Evolutionary conservation across 2,329 filamentous ascomycete genomes (phyloP).

Genomic region (Pseudocercospora cruenta): DNA sequence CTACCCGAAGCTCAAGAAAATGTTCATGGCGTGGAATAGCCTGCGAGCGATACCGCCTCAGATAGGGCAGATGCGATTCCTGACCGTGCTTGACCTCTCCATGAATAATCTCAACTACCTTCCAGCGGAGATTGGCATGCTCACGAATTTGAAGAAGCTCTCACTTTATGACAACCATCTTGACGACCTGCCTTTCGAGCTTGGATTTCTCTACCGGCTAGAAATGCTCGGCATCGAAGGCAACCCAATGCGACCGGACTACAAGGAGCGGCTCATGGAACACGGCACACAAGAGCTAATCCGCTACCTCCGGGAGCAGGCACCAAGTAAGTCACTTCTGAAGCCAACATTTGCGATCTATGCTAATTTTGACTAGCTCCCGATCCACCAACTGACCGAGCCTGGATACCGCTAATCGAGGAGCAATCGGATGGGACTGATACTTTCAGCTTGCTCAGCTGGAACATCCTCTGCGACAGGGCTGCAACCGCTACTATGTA

Average conservation of each 20-base stretch:
- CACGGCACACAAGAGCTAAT: constrained; percentile 86
- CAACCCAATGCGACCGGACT: constrained; percentile 73
- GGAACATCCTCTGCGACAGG: constrained; percentile 95
- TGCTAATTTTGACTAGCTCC: constrained; percentile 61
- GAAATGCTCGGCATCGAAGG: constrained; percentile 91
- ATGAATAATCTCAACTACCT: constrained; percentile 82
- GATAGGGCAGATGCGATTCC: constrained; percentile 79
- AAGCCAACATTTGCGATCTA: neutral
- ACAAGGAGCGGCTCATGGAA: constrained; percentile 83
- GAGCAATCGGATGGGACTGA: constrained; percentile 53
- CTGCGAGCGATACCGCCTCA: constrained; percentile 76
- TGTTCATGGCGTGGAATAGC: constrained; percentile 94
- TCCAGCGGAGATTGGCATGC: constrained; percentile 93
- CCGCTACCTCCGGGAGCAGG: constrained; percentile 78
- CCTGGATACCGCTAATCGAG: constrained; percentile 75
- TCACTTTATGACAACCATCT: constrained; percentile 91
- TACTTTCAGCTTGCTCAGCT: constrained; percentile 82
- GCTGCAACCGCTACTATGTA: constrained; percentile 85
- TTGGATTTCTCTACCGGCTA: constrained; percentile 85
- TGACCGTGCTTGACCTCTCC: constrained; percentile 84
- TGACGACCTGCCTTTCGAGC: constrained; percentile 76
- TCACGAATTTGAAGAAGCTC: constrained; percentile 84
- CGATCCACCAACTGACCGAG: constrained; percentile 73
- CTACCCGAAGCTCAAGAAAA: constrained; percentile 86
- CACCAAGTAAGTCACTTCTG: constrained; percentile 67